phyloP scores from a whole-genome alignment of 2,329 filamentous ascomycete species.

The Coniochaeta sp. region DNA sequence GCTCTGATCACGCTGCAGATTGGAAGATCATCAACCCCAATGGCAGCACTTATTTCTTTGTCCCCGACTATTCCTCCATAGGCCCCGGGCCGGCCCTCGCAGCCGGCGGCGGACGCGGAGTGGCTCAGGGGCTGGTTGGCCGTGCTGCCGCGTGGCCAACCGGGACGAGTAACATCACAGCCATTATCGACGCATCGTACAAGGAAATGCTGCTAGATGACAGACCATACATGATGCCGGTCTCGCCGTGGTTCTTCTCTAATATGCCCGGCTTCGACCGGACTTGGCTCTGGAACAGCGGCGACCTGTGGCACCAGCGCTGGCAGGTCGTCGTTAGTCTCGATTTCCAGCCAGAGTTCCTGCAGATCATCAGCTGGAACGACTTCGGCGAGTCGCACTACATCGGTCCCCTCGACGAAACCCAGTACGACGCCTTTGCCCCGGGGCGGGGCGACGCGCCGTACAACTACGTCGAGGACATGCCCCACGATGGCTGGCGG shows the following conservation, averaged over 20 bases:
- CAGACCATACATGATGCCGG: slow-evolving; percentile 10
- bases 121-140: slow-evolving; percentile 7
- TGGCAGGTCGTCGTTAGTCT: slow-evolving; percentile 44
- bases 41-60: slow-evolving; percentile 6
- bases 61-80: slow-evolving; percentile 7
- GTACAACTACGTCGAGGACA: slow-evolving; percentile 36
- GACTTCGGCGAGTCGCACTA: slow-evolving; percentile 49
- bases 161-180: background rate
- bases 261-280: slow-evolving; percentile 1
- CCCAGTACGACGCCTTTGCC: slow-evolving; percentile 24
- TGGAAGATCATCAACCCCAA: slow-evolving; percentile 6
- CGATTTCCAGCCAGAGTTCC: slow-evolving; percentile 22
- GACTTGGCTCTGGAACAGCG: slow-evolving; percentile 24
- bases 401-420: slow-evolving; percentile 38
- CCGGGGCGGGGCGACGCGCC: slow-evolving; percentile 30
- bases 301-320: slow-evolving; percentile 52
- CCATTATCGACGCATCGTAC: slow-evolving; percentile 5
- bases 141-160: slow-evolving; percentile 7
- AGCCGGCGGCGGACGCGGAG: background rate
- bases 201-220: background rate
- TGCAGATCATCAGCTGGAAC: slow-evolving; percentile 35
- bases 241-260: slow-evolving; percentile 10
- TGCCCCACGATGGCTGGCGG: slow-evolving; percentile 44
- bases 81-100: background rate
- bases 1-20: background rate